A percentile compares a stretch with the other conserved stretches of the same genome.
Conservation (phyloP, 2,329 filamentous ascomycete genomes). For the Tolypocladium tropicale region DNA sequence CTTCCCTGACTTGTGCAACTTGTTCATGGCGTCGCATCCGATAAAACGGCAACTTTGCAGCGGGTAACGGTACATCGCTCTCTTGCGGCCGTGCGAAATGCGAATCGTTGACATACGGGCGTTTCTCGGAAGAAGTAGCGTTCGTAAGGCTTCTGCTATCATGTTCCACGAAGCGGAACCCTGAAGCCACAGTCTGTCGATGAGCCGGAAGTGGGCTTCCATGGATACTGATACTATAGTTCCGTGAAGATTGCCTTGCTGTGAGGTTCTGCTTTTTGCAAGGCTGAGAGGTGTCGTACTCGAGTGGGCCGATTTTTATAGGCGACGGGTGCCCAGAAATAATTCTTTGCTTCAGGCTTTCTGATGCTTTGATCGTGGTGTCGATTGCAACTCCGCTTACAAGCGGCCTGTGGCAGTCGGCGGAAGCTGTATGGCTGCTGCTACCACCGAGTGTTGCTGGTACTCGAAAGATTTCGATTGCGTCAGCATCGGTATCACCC, state of each 20-base stretch:
- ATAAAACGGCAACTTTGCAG: not conserved
- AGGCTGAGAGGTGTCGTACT: not conserved
- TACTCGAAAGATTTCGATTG: too few relatives aligned
- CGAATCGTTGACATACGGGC: not conserved
- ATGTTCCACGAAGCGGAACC: not conserved
- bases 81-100: not conserved
- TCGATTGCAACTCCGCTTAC: not conserved
- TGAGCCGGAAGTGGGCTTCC: constrained; percentile 3
- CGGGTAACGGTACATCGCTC: not conserved
- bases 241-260: not conserved
- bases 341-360: not conserved
- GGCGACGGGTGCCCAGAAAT: not conserved
- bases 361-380: not conserved
- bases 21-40: not conserved
- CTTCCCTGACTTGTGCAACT: not conserved
- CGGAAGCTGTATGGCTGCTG: too few relatives aligned
- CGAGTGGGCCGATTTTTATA: not conserved
- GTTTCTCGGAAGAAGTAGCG: not conserved
- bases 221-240: constrained; percentile 1
- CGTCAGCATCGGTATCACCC: not conserved
- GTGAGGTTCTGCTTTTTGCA: not conserved
- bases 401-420: not conserved
- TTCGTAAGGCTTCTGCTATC: not conserved
- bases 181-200: not conserved
- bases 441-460: too few relatives aligned